These are phyloP conservation scores for Sonneratia caseolaris DNA, from an alignment of 345 rosid species.

Conservation along the genomic window DNA sequence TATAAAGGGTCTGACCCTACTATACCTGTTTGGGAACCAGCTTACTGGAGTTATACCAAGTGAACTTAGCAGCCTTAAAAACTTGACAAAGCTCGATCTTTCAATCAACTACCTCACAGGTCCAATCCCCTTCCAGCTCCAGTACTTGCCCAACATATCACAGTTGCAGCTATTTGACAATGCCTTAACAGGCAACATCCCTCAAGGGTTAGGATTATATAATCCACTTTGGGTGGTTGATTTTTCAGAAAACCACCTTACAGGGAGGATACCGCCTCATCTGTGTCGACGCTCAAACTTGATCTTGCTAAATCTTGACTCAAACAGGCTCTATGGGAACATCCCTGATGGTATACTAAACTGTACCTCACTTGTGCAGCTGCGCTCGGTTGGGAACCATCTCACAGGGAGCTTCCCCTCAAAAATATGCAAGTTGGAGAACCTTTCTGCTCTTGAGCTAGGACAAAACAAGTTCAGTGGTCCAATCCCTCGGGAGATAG, in stretches of 20 bases:
- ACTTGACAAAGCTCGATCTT: slow-evolving; percentile 70
- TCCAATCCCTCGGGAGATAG: slow-evolving; percentile 57
- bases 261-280: slow-evolving; percentile 68
- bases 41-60: slow-evolving; percentile 68
- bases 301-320: slow-evolving; percentile 54
- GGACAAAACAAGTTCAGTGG: slow-evolving; percentile 74
- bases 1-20: slow-evolving; percentile 46
- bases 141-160: slow-evolving; percentile 50
- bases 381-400: slow-evolving; percentile 53
- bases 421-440: slow-evolving; percentile 57
- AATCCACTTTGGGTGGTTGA: slow-evolving; percentile 80
- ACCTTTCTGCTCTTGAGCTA: slow-evolving; percentile 69
- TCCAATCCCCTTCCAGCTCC: slow-evolving; percentile 60
- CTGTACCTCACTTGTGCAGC: slow-evolving; percentile 56
- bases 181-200: slow-evolving; percentile 56
- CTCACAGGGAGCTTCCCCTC: slow-evolving; percentile 78
- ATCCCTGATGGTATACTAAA: slow-evolving; percentile 50
- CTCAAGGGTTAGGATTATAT: slow-evolving; percentile 59
- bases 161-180: slow-evolving; percentile 88
- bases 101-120: slow-evolving; percentile 72
- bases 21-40: slow-evolving; percentile 73
- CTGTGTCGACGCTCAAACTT: slow-evolving; percentile 50
- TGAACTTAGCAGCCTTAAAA: slow-evolving; percentile 52
- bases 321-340: slow-evolving; percentile 57
- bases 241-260: slow-evolving; percentile 63